Evolutionary conservation across 345 rosid genomes (phyloP).

Genomic region (Syzygium aqueum): DNA sequence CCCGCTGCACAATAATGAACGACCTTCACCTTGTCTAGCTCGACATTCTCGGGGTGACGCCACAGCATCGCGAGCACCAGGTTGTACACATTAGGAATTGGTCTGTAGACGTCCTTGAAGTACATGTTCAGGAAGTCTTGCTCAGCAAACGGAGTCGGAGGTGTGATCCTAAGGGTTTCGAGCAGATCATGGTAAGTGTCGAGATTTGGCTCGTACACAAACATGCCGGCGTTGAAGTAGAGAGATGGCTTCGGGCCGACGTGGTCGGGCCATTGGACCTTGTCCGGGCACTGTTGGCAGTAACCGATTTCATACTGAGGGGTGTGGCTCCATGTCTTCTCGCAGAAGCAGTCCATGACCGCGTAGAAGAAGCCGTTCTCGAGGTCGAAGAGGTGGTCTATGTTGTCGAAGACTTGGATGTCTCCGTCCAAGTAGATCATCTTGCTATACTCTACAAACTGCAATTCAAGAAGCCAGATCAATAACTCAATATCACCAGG

Average conservation of each 20-base stretch:
- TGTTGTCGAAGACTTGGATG: conserved; percentile 28
- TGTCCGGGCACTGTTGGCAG: conserved; percentile 43
- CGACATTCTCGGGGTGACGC: conserved; percentile 39
- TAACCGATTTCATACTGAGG: conserved; percentile 35
- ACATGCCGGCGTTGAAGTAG: conserved; percentile 47
- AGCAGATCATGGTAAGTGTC: conserved; percentile 19
- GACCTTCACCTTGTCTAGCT: conserved; percentile 22
- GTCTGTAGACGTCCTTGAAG: conserved; percentile 32
- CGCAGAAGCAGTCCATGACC: conserved; percentile 45
- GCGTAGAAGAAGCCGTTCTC: conserved; percentile 24
- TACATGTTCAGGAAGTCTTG: conserved; percentile 42
- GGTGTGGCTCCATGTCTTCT: conserved; percentile 31
- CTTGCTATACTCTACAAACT: conserved; percentile 29
- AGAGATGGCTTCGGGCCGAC: conserved; percentile 20
- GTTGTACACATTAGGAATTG: conserved; percentile 23
- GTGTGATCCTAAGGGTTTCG: conserved; percentile 13
- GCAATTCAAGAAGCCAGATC: neutral
- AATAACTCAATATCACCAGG: neutral
- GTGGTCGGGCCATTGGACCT: neutral
- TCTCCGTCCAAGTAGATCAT: conserved; percentile 36
- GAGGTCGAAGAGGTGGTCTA: conserved; percentile 27
- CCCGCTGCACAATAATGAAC: conserved; percentile 41
- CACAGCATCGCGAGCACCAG: conserved; percentile 44
- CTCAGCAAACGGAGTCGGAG: conserved; percentile 39
- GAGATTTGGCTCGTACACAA: conserved; percentile 25